Conservation (phyloP, 768 basidiomycete genomes). For the Crepidotus variabilis region DNA sequence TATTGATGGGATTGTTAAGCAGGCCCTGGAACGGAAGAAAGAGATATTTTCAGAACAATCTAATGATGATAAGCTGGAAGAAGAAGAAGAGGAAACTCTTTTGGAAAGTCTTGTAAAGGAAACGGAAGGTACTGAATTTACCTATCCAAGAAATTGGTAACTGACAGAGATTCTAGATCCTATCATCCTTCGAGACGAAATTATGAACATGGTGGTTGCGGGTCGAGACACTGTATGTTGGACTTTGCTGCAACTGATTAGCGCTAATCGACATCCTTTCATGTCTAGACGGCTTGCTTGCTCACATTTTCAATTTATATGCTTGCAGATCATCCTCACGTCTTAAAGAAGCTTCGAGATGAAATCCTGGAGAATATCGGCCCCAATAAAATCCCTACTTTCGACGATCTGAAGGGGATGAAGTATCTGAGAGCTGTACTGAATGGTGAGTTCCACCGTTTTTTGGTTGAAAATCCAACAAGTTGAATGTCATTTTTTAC, state of each 20-base stretch:
- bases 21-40: constrained; percentile 42
- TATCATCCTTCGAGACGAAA: constrained; percentile 16
- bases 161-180: constrained; percentile 11
- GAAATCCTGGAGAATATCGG: constrained; percentile 57
- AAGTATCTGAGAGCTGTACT: constrained; percentile 63
- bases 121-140: not conserved
- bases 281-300: constrained; percentile 31
- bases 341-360: constrained; percentile 45
- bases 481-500: not conserved
- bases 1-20: constrained; percentile 48
- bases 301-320: constrained; percentile 39
- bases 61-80: constrained; percentile 21
- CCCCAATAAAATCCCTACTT: constrained; percentile 40
- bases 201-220: constrained; percentile 25
- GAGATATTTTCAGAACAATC: not conserved
- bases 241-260: not conserved
- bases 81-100: constrained; percentile 37
- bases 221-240: constrained; percentile 35
- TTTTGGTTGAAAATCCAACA: not conserved
- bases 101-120: constrained; percentile 31
- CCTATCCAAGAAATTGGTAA: constrained; percentile 28
- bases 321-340: constrained; percentile 48
- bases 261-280: not conserved
- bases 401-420: constrained; percentile 56
- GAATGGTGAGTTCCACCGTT: constrained; percentile 38